Conservation (phyloP, 2,329 filamentous ascomycete genomes). For the Paracoccidioides brasiliensis region DNA sequence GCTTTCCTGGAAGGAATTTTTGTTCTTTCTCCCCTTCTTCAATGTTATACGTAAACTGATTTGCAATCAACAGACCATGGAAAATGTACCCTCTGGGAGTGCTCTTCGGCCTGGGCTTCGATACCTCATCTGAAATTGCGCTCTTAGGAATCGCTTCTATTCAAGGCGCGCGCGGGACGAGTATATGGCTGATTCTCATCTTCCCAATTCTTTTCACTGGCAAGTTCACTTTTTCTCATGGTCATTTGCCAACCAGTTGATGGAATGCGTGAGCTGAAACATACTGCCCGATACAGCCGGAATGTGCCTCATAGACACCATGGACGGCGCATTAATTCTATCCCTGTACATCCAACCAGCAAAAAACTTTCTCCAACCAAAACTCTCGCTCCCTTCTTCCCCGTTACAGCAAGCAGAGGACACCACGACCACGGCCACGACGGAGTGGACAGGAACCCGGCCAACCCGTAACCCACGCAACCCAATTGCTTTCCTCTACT, state of each 20-base stretch:
- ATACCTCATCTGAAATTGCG: conserved; percentile 89
- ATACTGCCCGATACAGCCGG: conserved; percentile 43
- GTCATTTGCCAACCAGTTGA: background rate
- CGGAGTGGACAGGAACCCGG: background rate
- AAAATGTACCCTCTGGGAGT: conserved; percentile 92
- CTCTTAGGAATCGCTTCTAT: conserved; percentile 81
- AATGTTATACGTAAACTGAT: background rate
- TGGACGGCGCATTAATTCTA: conserved; percentile 91
- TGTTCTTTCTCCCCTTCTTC: background rate
- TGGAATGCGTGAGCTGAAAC: background rate
- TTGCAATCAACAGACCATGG: conserved; percentile 42
- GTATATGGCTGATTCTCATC: conserved; percentile 85
- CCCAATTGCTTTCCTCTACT: conserved; percentile 81
- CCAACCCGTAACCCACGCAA: conserved; percentile 56
- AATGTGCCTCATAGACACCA: conserved; percentile 91
- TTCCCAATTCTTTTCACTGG: conserved; percentile 83
- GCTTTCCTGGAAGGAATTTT: background rate
- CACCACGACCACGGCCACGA: background rate
- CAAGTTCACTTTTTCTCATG: conserved; percentile 23
- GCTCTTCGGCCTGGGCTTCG: conserved; percentile 84
- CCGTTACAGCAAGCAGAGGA: too few species aligned
- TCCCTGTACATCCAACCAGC: conserved; percentile 60
- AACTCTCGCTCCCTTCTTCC: conserved; percentile 5
- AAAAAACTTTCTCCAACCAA: conserved; percentile 25
- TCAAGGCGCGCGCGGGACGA: conserved; percentile 72